Percentiles rank a stretch among this genome's conserved stretches.
These are phyloP conservation scores for Bodo saltans DNA, from an alignment of 78 protist species.

Conservation along the genomic window DNA sequence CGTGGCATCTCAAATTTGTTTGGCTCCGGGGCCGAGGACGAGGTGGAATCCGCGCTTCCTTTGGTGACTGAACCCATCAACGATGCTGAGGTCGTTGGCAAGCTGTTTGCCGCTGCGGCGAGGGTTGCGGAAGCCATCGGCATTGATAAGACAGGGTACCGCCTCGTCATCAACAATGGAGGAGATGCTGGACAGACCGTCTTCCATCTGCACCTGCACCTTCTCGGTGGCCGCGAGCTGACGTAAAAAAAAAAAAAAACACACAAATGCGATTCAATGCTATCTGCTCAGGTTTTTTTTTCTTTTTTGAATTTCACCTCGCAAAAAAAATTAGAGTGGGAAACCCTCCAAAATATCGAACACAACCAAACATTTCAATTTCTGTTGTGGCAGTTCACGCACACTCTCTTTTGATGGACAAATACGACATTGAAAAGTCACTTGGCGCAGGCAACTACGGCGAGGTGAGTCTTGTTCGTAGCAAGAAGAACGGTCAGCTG, in stretches of 20 bases:
- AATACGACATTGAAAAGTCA: too few relatives aligned
- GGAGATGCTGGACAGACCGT: constrained; percentile 45
- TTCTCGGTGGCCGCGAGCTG: constrained; percentile 51
- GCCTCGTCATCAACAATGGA: constrained; percentile 58
- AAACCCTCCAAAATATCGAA: too few relatives aligned
- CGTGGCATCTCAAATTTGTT: too few relatives aligned
- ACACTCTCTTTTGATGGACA: too few relatives aligned
- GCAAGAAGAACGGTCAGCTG: neutral
- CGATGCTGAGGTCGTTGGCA: constrained; percentile 13
- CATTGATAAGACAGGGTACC: constrained; percentile 14
- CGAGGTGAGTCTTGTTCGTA: neutral
- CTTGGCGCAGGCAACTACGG: constrained; percentile 30
- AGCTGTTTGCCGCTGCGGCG: constrained; percentile 19
- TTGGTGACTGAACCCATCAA: too few relatives aligned
- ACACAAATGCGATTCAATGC: neutral
- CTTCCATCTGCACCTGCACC: constrained; percentile 55
- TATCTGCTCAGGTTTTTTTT: neutral
- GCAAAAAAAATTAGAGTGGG: too few relatives aligned
- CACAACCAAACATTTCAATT: too few relatives aligned
- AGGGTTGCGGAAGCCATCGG: constrained; percentile 1
- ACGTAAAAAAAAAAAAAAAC: constrained; percentile 14
- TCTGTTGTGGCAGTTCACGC: too few relatives aligned
- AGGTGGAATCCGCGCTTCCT: too few relatives aligned
- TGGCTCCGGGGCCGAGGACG: neutral
- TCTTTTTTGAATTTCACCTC: neutral